Conservation (phyloP, 139 green algal genomes). For the Tetraselmis striata region DNA sequence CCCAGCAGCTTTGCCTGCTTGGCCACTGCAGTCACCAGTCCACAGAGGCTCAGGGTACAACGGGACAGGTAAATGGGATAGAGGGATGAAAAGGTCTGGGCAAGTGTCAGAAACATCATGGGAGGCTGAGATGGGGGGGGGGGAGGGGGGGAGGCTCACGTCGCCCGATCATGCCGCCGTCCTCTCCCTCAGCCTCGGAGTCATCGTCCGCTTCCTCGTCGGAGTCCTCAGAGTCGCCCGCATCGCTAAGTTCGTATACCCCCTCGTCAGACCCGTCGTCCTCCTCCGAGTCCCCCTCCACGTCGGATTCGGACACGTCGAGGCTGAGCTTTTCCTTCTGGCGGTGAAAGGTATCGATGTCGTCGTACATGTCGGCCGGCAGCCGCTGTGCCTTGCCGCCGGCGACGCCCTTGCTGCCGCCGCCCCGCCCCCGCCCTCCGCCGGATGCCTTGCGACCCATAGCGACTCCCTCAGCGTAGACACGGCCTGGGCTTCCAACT, state of each 20-base stretch:
- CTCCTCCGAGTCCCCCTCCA: neutral
- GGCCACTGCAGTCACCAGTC: too few species aligned
- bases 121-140: too few species aligned
- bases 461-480: too few species aligned
- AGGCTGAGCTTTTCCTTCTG: neutral
- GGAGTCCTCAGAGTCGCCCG: neutral
- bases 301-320: neutral
- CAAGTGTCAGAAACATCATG: too few species aligned
- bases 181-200: neutral
- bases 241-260: neutral
- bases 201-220: neutral
- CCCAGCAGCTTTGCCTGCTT: constrained; percentile 54
- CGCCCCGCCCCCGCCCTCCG: too few species aligned
- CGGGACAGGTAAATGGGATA: too few species aligned
- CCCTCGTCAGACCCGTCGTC: neutral
- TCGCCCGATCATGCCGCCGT: neutral
- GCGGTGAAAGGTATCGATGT: neutral
- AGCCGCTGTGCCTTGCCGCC: neutral
- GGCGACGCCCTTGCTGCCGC: neutral
- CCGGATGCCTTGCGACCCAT: neutral
- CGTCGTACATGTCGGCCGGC: neutral
- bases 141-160: too few species aligned
- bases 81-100: too few species aligned
- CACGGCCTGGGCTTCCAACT: too few species aligned
- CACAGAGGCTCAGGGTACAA: too few species aligned